Evolutionary conservation across 1,284 basidiomycete species (phyloP).

Genomic region (Phlebopus sp.): DNA sequence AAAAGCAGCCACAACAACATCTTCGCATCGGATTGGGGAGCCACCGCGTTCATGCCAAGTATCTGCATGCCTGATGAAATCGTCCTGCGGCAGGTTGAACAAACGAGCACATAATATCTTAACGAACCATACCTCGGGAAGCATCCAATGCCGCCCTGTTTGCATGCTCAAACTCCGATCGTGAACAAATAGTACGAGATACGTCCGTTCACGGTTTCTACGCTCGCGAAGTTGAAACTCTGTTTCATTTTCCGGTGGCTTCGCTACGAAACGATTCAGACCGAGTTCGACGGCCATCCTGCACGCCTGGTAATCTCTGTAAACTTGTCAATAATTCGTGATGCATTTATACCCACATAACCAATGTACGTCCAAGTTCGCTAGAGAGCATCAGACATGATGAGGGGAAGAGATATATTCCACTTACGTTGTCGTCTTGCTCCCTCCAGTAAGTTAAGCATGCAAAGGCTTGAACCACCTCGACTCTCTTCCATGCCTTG

Average conservation of each 20-base stretch:
- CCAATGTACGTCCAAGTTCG: slow-evolving; percentile 83
- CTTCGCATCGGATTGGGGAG: slow-evolving; percentile 61
- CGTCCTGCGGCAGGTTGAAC: slow-evolving; percentile 40
- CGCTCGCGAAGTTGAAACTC: slow-evolving; percentile 66
- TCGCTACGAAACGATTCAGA: slow-evolving; percentile 62
- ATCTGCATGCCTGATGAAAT: slow-evolving; percentile 61
- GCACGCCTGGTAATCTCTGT: slow-evolving; percentile 53
- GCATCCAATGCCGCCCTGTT: slow-evolving; percentile 81
- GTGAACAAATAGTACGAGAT: slow-evolving; percentile 79
- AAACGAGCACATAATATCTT: slow-evolving; percentile 6
- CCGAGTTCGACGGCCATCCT: slow-evolving; percentile 81
- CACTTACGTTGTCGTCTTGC: slow-evolving; percentile 68
- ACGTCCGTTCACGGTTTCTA: slow-evolving; percentile 78
- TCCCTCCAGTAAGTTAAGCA: slow-evolving; percentile 87
- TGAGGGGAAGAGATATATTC: slow-evolving; percentile 10
- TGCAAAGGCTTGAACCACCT: slow-evolving; percentile 80
- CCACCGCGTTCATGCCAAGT: slow-evolving; percentile 68
- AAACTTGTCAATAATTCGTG: neutral
- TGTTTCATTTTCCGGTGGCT: slow-evolving; percentile 55
- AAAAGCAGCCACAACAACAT: slow-evolving; percentile 74
- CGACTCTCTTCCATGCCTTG: slow-evolving; percentile 73
- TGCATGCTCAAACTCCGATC: slow-evolving; percentile 81
- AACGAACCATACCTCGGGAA: slow-evolving; percentile 52
- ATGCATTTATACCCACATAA: slow-evolving; percentile 49
- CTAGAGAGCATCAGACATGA: slow-evolving; percentile 36